A percentile compares a stretch with the other conserved stretches of the same genome.
Conservation (phyloP, 495 filamentous ascomycete species). For the Neurospora sp. region DNA sequence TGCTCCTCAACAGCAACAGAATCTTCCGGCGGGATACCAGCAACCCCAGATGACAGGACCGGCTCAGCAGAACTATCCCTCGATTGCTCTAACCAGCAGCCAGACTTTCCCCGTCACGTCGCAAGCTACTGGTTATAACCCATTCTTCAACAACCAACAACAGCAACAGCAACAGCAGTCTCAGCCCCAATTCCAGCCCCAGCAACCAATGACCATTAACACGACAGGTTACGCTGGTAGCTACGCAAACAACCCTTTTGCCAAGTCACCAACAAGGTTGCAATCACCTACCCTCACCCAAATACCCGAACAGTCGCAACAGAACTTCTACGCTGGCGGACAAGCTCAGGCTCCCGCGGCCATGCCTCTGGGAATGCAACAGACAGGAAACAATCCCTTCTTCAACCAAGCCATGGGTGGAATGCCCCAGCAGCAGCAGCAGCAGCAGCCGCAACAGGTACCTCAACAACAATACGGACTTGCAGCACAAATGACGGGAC, state of each 20-base stretch:
- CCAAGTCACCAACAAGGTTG: constrained; percentile 35
- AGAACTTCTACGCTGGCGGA: constrained; percentile 30
- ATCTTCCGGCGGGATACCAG: constrained; percentile 31
- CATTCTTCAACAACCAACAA: constrained; percentile 47
- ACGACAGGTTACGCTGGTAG: constrained; percentile 22
- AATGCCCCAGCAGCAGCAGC: constrained; percentile 22
- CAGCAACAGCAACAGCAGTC: constrained; percentile 20
- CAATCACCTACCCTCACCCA: constrained; percentile 35
- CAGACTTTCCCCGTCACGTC: constrained; percentile 36
- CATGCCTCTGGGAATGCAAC: constrained; percentile 24
- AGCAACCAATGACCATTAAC: constrained; percentile 29
- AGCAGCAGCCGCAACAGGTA: constrained; percentile 23
- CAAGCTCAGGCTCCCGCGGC: constrained; percentile 3
- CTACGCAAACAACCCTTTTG: constrained; percentile 34
- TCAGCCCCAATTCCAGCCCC: not conserved
- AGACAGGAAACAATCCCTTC: constrained; percentile 43
- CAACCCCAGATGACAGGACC: constrained; percentile 52
- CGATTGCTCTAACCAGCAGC: constrained; percentile 34
- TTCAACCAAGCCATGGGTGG: constrained; percentile 30
- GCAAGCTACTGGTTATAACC: constrained; percentile 46
- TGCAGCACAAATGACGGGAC: constrained; percentile 11
- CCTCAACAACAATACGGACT: constrained; percentile 23
- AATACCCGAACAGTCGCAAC: constrained; percentile 42
- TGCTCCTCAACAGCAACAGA: constrained; percentile 37
- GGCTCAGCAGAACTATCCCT: constrained; percentile 42